phyloP scores from a whole-genome alignment of 441 rosid genomes.

The Biscutella laevigata region DNA sequence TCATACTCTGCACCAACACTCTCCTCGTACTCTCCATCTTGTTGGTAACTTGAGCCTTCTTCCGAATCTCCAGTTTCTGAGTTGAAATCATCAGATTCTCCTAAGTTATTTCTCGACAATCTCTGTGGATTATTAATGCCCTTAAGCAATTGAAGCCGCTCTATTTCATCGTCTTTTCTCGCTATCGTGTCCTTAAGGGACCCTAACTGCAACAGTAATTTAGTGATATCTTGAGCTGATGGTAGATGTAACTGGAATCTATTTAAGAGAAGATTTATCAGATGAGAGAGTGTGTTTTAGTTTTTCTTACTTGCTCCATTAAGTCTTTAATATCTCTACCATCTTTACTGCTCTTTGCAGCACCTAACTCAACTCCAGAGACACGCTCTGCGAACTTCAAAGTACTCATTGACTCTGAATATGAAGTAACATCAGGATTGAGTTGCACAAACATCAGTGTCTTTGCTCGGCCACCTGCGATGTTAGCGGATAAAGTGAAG shows the following conservation, averaged over 20 bases:
- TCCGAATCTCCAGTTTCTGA: constrained; percentile 29
- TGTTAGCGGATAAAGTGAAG: constrained; percentile 3
- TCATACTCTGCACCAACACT: constrained; percentile 28
- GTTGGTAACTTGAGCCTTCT: constrained; percentile 26
- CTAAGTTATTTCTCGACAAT: constrained; percentile 15
- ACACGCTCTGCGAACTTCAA: constrained; percentile 65
- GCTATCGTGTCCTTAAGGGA: constrained; percentile 52
- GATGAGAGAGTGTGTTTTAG: background rate
- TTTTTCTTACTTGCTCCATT: constrained; percentile 47
- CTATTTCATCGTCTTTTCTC: constrained; percentile 58
- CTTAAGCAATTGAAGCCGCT: constrained; percentile 48
- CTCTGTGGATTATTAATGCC: constrained; percentile 38
- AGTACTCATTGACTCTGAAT: constrained; percentile 49
- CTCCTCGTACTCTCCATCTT: too few relatives aligned
- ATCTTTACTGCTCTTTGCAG: constrained; percentile 62
- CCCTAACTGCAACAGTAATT: constrained; percentile 38
- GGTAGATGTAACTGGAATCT: constrained; percentile 14
- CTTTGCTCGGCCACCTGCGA: constrained; percentile 58
- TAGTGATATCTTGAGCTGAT: constrained; percentile 32
- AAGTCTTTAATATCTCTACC: constrained; percentile 56
- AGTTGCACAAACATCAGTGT: constrained; percentile 68
- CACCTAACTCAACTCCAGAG: constrained; percentile 62
- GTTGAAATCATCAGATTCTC: constrained; percentile 25
- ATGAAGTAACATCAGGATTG: constrained; percentile 47
- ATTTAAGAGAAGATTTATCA: constrained; percentile 8